Base-by-base conservation (phyloP, 768 basidiomycete genomes). In the Tephrocybe rancida region DNA sequence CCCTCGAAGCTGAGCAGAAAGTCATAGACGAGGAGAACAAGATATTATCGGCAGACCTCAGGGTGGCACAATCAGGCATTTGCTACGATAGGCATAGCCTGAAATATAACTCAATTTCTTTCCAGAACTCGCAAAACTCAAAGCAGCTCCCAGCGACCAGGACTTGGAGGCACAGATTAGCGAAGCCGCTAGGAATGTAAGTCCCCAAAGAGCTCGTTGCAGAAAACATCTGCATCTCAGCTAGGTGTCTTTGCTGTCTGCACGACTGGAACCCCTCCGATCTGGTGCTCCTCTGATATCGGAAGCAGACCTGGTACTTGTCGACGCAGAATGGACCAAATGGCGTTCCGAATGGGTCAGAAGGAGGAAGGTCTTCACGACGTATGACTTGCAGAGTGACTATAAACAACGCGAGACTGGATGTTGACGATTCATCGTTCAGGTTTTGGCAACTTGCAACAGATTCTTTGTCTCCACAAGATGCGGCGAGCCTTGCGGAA, bases 271-370 rank as follows among this genome's bases (percentile, higher is more conserved):
- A 46, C 87, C 90, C 30, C 76, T 93, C 39, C 84, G 88, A 29
- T 75, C 80, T 25, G 90, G 88, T 25, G 78, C 81, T 4, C 80
- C 82, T 5, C 77, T 86, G 22, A 79, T 94, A 26, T 89, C 89
- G 16, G 73, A 83, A 7, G 84, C 85, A 58, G 91, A 94, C 45
- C 76, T 90, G 16, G 81, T 78, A 14, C 72, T 76, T 54, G 73
- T 95, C 48, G 86, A 94, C 54, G 66, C 69, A 1, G 89, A 94
- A 27, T 95, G 92, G 88, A 70, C 61, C 5, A 84, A 80, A 63
- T 95, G 92, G 92, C 76, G 88, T 56, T 76, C 79, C 3, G 88
- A 94, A 72, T 96, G 94, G 94, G 68, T 82, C 29, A 77, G 80
- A 21, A 78, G 94, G 50, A 83, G 80, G 64, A 94, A 90, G 65